Base-by-base conservation (phyloP, 2,329 filamentous ascomycete species). In the Ophiostoma fasciatum region DNA sequence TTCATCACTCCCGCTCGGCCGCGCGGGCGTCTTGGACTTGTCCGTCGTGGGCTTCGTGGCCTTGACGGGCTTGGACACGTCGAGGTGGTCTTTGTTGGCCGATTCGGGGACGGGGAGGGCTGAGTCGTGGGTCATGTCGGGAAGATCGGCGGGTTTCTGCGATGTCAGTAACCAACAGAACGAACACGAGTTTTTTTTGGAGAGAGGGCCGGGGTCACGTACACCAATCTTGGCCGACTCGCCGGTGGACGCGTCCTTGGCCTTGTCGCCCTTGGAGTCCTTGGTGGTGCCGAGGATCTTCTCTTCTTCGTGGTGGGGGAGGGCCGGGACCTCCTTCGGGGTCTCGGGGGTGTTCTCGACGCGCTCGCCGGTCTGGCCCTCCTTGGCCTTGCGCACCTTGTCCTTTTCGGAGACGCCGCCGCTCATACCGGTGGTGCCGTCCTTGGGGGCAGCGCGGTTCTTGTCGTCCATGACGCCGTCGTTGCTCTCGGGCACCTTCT, bases 391-490 rank as follows among this genome's bases (percentile, higher is more conserved):
- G 42, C 73, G 70, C 33, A 75, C 77, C 61, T 84, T 90, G 47
- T 76, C 75, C 58, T 92, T 94, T 53, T 87, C 81, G 19, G 79
- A 84, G 28, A 96, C 82, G 35, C 88, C 87, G 11, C 85, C 87
- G 51, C 87, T 82, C 2, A 82, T 93, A 27, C 88, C 88, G 4
- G 80, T 82, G 3, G 83, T 92, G 31, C 87, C 88, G 53, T 85
- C 71, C 52, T 85, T 87, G 5, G 87, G 83, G 28, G 72, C 68
- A 26, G 69, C 60, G 45, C 84, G 68, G 52, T 81, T 71, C 44
- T 79, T 82, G 55, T 94, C 87, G 51, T 93, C 82, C 88, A 94
- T 94, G 40, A 94, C 84, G 28, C 87, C 84, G 52, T 93, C 74
- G 46, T 78, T 76, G 42, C 61, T 63, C 44, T 74, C 63, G 20